phyloP scores from a whole-genome alignment of 305 asterid genomes.

The Solanum hybrid region DNA sequence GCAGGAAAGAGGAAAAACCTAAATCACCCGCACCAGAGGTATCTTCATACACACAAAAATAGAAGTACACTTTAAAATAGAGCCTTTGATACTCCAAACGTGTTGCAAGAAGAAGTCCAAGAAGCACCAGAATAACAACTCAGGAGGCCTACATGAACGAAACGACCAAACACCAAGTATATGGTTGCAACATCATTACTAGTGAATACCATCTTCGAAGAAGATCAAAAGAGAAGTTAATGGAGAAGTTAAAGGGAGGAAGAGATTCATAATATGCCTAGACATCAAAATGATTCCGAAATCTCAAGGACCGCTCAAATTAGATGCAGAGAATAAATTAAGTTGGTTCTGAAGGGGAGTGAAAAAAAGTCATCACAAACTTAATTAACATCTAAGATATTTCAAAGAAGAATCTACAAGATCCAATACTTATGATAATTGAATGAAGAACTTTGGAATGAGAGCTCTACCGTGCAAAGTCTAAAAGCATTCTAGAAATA shows the following conservation, averaged over 20 bases:
- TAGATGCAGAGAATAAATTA: not conserved
- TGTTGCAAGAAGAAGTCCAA: not conserved
- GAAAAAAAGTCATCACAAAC: not conserved
- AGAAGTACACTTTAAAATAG: not conserved
- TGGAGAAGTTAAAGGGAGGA: not conserved
- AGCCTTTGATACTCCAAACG: not conserved
- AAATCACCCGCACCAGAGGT: not conserved
- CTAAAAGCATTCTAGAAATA: not conserved
- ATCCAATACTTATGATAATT: not conserved
- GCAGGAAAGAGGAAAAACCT: not conserved
- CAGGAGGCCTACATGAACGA: not conserved
- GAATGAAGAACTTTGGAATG: not conserved
- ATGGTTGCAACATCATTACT: not conserved
- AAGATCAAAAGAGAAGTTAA: not conserved
- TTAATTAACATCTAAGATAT: not conserved
- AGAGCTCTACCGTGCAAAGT: not conserved
- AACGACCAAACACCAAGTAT: not conserved
- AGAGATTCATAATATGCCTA: not conserved
- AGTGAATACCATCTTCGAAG: too few relatives aligned
- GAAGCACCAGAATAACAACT: not conserved
- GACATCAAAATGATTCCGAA: not conserved
- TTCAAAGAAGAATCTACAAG: not conserved
- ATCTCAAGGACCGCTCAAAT: not conserved
- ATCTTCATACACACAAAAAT: not conserved
- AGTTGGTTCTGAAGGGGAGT: not conserved